Percentiles rank a stretch among this genome's conserved stretches.
These are phyloP conservation scores for Eucalyptus guilfoylei DNA, from an alignment of 345 rosid genomes.

Conservation along the genomic window DNA sequence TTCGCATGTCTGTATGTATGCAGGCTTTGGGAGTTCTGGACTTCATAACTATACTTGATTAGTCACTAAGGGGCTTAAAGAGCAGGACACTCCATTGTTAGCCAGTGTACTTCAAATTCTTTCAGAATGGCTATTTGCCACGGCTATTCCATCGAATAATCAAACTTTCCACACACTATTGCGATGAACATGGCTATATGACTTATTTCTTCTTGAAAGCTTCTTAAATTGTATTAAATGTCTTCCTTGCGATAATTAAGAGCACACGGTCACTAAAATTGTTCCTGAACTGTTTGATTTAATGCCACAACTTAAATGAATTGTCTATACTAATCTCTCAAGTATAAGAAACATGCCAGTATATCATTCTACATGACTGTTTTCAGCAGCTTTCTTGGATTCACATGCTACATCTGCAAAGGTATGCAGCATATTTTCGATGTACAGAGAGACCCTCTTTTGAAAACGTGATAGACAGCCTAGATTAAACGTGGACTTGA, in stretches of 20 bases:
- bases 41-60: background rate
- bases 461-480: fast-evolving
- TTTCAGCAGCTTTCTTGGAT: background rate
- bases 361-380: background rate
- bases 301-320: background rate
- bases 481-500: background rate
- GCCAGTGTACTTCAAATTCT: background rate
- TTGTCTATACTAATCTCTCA: background rate
- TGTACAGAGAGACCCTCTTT: background rate
- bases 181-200: background rate
- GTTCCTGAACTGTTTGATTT: background rate
- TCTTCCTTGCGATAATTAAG: background rate
- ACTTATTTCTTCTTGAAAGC: background rate
- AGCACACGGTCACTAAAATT: background rate
- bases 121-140: background rate
- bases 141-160: background rate
- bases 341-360: background rate
- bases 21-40: background rate
- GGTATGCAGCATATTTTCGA: background rate
- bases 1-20: background rate
- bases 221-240: background rate
- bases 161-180: background rate
- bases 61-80: background rate
- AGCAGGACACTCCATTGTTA: background rate
- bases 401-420: background rate